Conservation (phyloP, 1,139 yeast genomes). For the Eremothecium sinecaudum region DNA sequence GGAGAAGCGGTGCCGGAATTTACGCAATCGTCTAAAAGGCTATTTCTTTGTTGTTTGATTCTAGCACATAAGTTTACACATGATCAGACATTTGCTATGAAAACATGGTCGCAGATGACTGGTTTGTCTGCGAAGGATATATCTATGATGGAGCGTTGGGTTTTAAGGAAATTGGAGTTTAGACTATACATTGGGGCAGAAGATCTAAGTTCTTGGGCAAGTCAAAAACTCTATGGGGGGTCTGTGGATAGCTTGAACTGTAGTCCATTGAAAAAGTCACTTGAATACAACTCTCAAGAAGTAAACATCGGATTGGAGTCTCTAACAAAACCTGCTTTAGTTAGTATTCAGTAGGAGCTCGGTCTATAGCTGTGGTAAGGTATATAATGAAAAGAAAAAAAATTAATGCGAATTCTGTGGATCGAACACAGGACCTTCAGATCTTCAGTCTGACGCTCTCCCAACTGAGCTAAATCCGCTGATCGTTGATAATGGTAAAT, state of each 20-base stretch:
- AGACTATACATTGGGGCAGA: slow-evolving; percentile 14
- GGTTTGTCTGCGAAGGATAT: slow-evolving; percentile 22
- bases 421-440: slow-evolving; percentile 91
- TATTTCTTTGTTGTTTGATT: slow-evolving; percentile 24
- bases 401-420: slow-evolving; percentile 68
- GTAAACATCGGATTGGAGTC: too few relatives aligned
- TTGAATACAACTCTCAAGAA: too few relatives aligned
- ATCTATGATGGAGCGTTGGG: slow-evolving; percentile 29
- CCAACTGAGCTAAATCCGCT: slow-evolving; percentile 24
- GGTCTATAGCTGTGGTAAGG: too few relatives aligned
- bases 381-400: slow-evolving; percentile 7
- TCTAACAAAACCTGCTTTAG: too few relatives aligned
- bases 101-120: slow-evolving; percentile 26
- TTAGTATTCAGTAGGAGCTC: too few relatives aligned
- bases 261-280: too few relatives aligned
- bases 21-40: slow-evolving; percentile 26
- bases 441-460: slow-evolving; percentile 30
- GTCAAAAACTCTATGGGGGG: too few relatives aligned
- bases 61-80: slow-evolving; percentile 27
- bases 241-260: too few relatives aligned
- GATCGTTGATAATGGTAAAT: neutral
- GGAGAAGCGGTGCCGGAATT: slow-evolving; percentile 20
- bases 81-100: slow-evolving; percentile 27
- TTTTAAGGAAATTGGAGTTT: slow-evolving; percentile 22
- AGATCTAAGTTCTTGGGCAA: slow-evolving; percentile 11